These are phyloP conservation scores for Carex scoparia DNA, from an alignment of 176 grass and related monocot species.

Conservation along the genomic window DNA sequence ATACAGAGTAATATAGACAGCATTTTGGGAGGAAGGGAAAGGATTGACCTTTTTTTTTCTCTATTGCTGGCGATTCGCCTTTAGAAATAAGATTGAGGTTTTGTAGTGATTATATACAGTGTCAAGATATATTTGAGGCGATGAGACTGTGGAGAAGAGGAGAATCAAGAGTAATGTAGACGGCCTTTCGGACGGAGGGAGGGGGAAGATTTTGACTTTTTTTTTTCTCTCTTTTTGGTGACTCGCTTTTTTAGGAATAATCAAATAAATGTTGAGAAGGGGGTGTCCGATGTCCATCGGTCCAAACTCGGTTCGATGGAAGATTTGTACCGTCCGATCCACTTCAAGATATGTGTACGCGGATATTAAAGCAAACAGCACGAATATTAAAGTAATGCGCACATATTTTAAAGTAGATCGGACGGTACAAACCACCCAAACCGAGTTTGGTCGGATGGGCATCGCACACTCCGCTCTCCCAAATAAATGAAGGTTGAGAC, in stretches of 20 bases:
- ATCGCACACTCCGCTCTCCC: too few relatives aligned
- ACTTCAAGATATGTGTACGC: too few relatives aligned
- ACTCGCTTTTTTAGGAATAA: not conserved
- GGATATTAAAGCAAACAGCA: too few relatives aligned
- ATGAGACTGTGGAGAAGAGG: too few relatives aligned
- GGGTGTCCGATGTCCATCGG: too few relatives aligned
- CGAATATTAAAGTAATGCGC: too few relatives aligned
- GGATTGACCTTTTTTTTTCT: not conserved
- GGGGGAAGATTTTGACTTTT: not conserved
- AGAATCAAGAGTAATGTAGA: not conserved
- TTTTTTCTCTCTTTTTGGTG: not conserved
- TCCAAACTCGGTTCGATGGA: too few relatives aligned
- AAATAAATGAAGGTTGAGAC: not conserved
- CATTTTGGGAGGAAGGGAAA: not conserved
- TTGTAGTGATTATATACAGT: not conserved
- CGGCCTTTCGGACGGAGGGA: not conserved
- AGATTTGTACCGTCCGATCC: too few relatives aligned
- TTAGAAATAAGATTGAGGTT: not conserved
- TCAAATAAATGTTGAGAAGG: too few relatives aligned
- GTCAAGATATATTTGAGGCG: not conserved
- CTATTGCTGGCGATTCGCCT: not conserved
- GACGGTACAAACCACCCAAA: too few relatives aligned
- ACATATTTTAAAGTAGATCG: too few relatives aligned
- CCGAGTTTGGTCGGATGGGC: too few relatives aligned
- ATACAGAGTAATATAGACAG: slow-evolving; percentile 17